Evolutionary conservation across 2,329 filamentous ascomycete species (phyloP), one percentile per base, ranked within the genome.

Genomic region (Coleophoma crateriformis): DNA sequence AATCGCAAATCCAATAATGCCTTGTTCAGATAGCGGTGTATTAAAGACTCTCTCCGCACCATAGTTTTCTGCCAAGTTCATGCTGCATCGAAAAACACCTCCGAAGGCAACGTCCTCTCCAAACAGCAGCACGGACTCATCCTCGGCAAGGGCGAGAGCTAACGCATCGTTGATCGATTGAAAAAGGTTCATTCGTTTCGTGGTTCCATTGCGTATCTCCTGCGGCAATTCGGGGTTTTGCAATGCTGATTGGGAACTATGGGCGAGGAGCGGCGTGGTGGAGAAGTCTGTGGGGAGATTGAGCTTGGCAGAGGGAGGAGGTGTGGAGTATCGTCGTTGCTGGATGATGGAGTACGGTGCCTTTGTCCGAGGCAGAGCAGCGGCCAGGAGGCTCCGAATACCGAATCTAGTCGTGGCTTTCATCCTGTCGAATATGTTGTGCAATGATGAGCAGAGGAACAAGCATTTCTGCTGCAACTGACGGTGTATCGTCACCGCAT

Each of bases 51-150:
- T 79, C 50, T 94, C 87, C 2, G 82, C 78, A 8, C 94, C 94
- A 66, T 94, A 95, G 49, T 89, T 89, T 54, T 90, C 87, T 33
- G 90, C 84, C 14, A 99, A 77, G 60, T 91, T 89, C 83, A 94
- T 92, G 33, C 89, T 92, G 70, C 90, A 96, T 50, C 94, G 81
- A 64, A 99, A 99, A 14, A 99, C 94, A 48, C 94, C 94, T 39
- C 94, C 94, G 61, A 99, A 99, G 13, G 94, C 89, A 7, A 99
- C 90, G 65, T 99, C 94, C 69, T 99, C 94, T 39, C 94, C 94
- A 62, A 99, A 99, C 10, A 99, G 78, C 50, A 97, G 73, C 19
- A 96, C 90, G 15, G 85, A 84, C 56, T 95, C 89, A 61, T 96
- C 91, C 34, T 85, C 81, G 14, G 86, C 81, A 27, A 99, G 77